Evolutionary conservation across 1,284 basidiomycete genomes (phyloP).

Genomic region (Austroboletus niveus): DNA sequence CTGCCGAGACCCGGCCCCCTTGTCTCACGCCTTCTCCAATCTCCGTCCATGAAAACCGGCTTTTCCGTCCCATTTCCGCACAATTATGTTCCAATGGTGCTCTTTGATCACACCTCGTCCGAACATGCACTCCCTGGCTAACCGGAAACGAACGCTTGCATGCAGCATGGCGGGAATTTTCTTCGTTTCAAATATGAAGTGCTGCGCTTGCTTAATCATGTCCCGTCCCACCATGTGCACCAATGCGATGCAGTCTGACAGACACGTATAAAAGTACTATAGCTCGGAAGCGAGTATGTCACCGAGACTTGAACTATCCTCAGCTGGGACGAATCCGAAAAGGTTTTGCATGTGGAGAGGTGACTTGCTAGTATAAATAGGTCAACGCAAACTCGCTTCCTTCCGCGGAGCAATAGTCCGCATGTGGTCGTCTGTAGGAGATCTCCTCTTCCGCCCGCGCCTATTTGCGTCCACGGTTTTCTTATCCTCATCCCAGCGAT

Average conservation of each 20-base stretch:
- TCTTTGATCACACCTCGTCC: no score
- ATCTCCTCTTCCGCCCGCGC: background rate
- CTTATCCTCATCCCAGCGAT: conserved; percentile 20
- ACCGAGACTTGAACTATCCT: no score
- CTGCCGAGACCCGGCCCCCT: conserved; percentile 8
- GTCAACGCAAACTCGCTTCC: conserved; percentile 11
- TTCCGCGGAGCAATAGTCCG: no score
- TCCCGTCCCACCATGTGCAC: background rate
- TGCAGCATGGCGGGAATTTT: background rate
- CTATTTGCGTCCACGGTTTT: background rate
- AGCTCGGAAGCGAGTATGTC: no score
- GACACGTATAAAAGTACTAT: no score
- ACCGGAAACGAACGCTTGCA: background rate
- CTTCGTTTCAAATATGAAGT: no score
- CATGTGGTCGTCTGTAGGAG: background rate
- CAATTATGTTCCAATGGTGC: background rate
- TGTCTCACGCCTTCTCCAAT: background rate
- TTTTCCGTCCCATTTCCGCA: background rate
- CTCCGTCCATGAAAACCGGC: background rate
- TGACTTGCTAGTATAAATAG: background rate
- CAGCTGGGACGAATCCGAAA: background rate
- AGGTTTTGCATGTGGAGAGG: no score
- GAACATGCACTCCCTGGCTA: background rate
- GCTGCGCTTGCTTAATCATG: background rate
- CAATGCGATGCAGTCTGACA: no score